A percentile compares a stretch with the other conserved stretches of the same genome.
Evolutionary conservation across 176 grass and related monocot species (phyloP).

Genomic region (Triticum dicoccoides): DNA sequence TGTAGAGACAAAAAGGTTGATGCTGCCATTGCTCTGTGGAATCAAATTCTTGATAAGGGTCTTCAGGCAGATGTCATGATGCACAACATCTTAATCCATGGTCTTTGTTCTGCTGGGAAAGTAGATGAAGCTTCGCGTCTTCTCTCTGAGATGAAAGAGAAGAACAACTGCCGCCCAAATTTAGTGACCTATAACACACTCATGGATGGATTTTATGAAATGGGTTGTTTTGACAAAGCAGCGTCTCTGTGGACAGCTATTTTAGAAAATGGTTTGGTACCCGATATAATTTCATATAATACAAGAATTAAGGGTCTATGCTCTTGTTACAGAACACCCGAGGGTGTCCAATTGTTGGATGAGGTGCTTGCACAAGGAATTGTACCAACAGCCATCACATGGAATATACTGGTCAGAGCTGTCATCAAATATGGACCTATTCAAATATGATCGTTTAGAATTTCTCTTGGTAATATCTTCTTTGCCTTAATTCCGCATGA

Average conservation of each 20-base stretch:
- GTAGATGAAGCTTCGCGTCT: constrained; percentile 57
- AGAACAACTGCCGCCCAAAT: constrained; percentile 65
- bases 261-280: constrained; percentile 61
- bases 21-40: constrained; percentile 64
- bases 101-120: constrained; percentile 78
- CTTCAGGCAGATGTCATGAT: constrained; percentile 54
- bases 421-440: constrained; percentile 57
- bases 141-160: constrained; percentile 71
- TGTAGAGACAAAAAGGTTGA: constrained; percentile 80
- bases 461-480: constrained; percentile 26
- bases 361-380: constrained; percentile 61
- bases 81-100: constrained; percentile 93
- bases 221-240: constrained; percentile 55
- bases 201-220: constrained; percentile 80
- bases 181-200: constrained; percentile 89
- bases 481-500: constrained; percentile 3
- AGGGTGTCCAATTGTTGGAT: constrained; percentile 63
- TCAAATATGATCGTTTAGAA: constrained; percentile 39
- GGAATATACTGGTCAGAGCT: constrained; percentile 86
- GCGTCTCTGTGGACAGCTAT: constrained; percentile 61
- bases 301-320: constrained; percentile 87
- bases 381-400: constrained; percentile 77
- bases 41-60: constrained; percentile 57
- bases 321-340: constrained; percentile 68
- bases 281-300: constrained; percentile 85